A percentile compares a stretch with the other conserved stretches of the same genome.
Conservation (phyloP, 129 eudicot species). For the Dittrichia graveolens region DNA sequence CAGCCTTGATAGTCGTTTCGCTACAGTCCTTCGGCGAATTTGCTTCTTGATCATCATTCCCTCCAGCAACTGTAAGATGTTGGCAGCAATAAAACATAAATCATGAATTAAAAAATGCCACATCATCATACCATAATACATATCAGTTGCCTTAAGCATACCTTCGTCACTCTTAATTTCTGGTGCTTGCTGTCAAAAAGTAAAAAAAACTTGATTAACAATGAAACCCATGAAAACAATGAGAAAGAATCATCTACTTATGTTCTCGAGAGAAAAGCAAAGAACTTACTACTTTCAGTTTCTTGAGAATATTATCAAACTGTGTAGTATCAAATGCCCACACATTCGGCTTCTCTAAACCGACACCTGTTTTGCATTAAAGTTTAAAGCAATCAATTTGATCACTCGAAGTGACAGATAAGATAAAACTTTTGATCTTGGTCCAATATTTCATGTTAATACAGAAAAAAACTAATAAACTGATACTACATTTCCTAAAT, state of each 20-base stretch:
- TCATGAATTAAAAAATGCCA: conserved; percentile 23
- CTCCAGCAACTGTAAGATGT: conserved; percentile 33
- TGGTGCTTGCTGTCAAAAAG: conserved; percentile 53
- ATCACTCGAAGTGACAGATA: neutral
- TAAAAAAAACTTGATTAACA: conserved; percentile 16
- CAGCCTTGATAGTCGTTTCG: conserved; percentile 51
- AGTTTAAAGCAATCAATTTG: neutral
- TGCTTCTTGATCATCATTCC: conserved; percentile 37
- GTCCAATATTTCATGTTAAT: neutral
- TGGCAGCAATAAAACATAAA: conserved; percentile 2
- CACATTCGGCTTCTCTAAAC: conserved; percentile 73
- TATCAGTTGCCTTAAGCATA: conserved; percentile 20
- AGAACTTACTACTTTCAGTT: conserved; percentile 72
- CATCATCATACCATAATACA: neutral
- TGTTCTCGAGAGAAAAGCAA: neutral
- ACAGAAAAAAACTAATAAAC: neutral
- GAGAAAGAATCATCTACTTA: neutral
- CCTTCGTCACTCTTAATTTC: conserved; percentile 53
- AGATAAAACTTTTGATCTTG: neutral
- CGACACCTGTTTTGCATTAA: conserved; percentile 57
- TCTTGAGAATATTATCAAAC: conserved; percentile 86
- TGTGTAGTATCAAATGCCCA: conserved; percentile 99
- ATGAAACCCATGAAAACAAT: neutral
- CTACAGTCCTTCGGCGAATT: conserved; percentile 30
- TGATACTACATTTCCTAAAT: neutral